Base-by-base conservation (phyloP, 2,329 filamentous ascomycete genomes). In the Neonectria ditissima region DNA sequence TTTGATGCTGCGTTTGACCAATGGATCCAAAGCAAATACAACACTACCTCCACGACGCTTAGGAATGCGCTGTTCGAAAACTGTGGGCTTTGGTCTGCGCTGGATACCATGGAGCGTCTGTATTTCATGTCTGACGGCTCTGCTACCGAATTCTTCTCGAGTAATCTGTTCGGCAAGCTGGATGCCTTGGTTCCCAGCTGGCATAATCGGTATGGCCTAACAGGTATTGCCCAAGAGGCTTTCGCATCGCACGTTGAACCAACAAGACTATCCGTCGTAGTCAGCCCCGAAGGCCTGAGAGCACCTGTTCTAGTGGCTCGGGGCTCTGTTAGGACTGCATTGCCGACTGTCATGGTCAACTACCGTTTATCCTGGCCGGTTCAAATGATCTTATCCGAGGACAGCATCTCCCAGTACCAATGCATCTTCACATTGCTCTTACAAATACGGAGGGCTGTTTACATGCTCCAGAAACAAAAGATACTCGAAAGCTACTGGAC, bases 141-240 rank as follows among this genome's bases (percentile, higher is more conserved):
- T 1, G 80, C 89, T 1, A 87, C 91, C 1, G 86, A 91, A 50
- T 78, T 81, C 0, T 90, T 97, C 69, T 87, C 91, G 13, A 83
- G 84, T 26, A 86, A 86, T 13, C 77, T 97, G 1, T 97, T 97
- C 73, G 87, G 90, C 59, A 89, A 91, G 52, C 85, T 97, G 47
- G 92, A 96, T 69, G 82, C 80, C 2, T 72, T 84, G 16, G 83
- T 80, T 74, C 77, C 74, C 6, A 80, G 80, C 37, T 97, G 94
- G 94, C 90, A 91, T 65, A 93, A 97, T 75, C 87, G 89, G 20
- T 97, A 95, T 73, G 84, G 91, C 1, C 81, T 97, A 28, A 96
- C 92, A 0, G 92, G 94, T 68, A 80, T 93, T 2, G 89, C 91
- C 1, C 91, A 93, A 62, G 89, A 90, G 59, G 89, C 91, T 0